These are phyloP conservation scores for Metarhizium humberi DNA, from an alignment of 2,329 filamentous ascomycete genomes.

Conservation along the genomic window DNA sequence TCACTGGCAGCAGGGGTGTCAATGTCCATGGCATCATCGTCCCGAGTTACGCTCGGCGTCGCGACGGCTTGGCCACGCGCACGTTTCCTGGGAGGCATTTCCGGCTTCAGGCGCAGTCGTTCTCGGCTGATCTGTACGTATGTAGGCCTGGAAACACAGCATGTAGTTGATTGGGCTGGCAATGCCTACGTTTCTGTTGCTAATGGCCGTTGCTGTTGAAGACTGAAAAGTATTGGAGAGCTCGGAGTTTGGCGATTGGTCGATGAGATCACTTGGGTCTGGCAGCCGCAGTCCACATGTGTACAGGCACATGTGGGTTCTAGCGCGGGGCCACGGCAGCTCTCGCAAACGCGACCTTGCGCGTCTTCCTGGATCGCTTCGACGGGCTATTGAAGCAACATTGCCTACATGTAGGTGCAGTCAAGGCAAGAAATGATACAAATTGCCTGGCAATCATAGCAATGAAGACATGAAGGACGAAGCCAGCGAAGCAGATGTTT, in stretches of 20 bases:
- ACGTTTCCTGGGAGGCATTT: slow-evolving; percentile 65
- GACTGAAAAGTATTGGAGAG: not conserved
- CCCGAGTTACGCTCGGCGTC: slow-evolving; percentile 42
- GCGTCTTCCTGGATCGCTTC: not conserved
- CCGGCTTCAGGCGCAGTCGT: slow-evolving; percentile 2
- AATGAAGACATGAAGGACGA: slow-evolving; percentile 24
- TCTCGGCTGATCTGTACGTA: not conserved
- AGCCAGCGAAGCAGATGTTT: slow-evolving; percentile 43
- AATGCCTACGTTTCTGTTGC: not conserved
- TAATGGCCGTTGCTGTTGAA: not conserved
- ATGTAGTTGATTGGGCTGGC: not conserved
- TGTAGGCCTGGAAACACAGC: not conserved
- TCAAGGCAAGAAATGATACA: not conserved
- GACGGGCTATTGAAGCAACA: not conserved
- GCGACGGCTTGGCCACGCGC: slow-evolving; percentile 48
- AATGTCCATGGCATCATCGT: slow-evolving; percentile 53
- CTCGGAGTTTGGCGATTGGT: not conserved
- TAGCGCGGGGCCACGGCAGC: not conserved
- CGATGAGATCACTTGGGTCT: not conserved
- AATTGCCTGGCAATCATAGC: not conserved
- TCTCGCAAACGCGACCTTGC: not conserved
- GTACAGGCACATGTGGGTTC: not conserved
- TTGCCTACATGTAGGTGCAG: not conserved
- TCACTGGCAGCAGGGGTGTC: slow-evolving; percentile 48
- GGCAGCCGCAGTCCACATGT: too few species aligned